These are phyloP conservation scores for Colletotrichum sp. DNA, from an alignment of 2,329 filamentous ascomycete species.

Conservation along the genomic window DNA sequence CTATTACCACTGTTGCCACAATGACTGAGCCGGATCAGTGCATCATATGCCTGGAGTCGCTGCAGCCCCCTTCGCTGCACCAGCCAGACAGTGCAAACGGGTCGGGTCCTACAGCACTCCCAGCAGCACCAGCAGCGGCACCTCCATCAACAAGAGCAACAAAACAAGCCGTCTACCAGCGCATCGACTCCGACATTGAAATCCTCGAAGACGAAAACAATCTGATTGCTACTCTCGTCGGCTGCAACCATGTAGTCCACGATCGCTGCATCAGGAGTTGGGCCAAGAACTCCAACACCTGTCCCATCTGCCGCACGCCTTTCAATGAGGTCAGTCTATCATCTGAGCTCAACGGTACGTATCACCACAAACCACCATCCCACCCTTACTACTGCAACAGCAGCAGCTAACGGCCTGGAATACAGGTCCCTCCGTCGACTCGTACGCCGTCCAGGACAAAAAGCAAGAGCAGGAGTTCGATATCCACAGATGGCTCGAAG, in stretches of 20 bases:
- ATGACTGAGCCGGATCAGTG: constrained; percentile 67
- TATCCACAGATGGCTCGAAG: constrained; percentile 73
- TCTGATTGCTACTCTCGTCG: constrained; percentile 65
- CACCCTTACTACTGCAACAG: not conserved
- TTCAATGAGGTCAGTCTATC: constrained; percentile 92
- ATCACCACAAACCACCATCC: not conserved
- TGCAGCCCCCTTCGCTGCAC: constrained; percentile 42
- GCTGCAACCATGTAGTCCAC: constrained; percentile 92
- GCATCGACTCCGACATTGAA: constrained; percentile 20
- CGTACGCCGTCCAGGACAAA: constrained; percentile 76
- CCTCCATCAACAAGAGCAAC: constrained; percentile 23
- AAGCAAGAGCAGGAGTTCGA: constrained; percentile 92
- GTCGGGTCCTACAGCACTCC: constrained; percentile 19
- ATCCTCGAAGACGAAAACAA: constrained; percentile 35
- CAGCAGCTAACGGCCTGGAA: constrained; percentile 23
- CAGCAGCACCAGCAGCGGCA: not conserved
- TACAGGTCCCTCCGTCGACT: constrained; percentile 59
- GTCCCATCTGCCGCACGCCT: constrained; percentile 90
- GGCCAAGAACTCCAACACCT: constrained; percentile 97
- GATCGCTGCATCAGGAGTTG: constrained; percentile 91
- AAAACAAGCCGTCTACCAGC: constrained; percentile 20
- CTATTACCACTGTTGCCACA: constrained; percentile 44
- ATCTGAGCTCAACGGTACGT: constrained; percentile 51
- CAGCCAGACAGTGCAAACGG: constrained; percentile 26
- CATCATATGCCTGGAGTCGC: constrained; percentile 71